These are phyloP conservation scores for Hemerocallis citrina DNA, from an alignment of 106 monocot species.

Conservation along the genomic window DNA sequence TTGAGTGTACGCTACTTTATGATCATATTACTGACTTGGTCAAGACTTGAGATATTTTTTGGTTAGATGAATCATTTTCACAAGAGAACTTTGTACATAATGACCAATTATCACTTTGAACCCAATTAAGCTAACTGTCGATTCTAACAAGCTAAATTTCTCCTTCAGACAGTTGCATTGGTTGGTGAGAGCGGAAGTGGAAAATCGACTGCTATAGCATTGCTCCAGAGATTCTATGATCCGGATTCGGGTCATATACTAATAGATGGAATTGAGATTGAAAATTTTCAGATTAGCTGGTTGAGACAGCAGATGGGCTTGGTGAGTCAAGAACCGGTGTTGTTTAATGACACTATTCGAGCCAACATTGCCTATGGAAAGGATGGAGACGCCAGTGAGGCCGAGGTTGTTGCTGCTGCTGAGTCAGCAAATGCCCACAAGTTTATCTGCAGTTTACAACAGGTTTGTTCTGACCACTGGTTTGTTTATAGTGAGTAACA, in stretches of 20 bases:
- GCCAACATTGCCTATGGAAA: slow-evolving; percentile 21
- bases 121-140: background rate
- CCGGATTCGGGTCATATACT: slow-evolving; percentile 16
- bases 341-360: slow-evolving; percentile 25
- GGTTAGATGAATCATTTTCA: no score
- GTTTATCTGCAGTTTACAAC: slow-evolving; percentile 8
- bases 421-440: slow-evolving; percentile 13
- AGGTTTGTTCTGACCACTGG: background rate
- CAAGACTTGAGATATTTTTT: no score
- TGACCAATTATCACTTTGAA: no score
- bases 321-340: slow-evolving; percentile 12
- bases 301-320: slow-evolving; percentile 20
- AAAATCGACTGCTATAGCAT: slow-evolving; percentile 16
- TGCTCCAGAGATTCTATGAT: slow-evolving; percentile 21
- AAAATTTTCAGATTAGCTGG: slow-evolving; percentile 10
- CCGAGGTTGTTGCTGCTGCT: slow-evolving; percentile 11
- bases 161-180: slow-evolving; percentile 15
- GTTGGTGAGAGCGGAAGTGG: slow-evolving; percentile 19
- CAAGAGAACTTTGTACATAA: no score
- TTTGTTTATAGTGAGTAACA: no score
- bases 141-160: background rate
- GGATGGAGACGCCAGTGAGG: slow-evolving; percentile 4
- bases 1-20: no score
- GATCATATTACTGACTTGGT: no score
- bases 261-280: slow-evolving; percentile 10